Percentiles rank a stretch among this genome's conserved stretches.
phyloP scores from a whole-genome alignment of 78 protist species.

The Speleostelium caveatum region DNA sequence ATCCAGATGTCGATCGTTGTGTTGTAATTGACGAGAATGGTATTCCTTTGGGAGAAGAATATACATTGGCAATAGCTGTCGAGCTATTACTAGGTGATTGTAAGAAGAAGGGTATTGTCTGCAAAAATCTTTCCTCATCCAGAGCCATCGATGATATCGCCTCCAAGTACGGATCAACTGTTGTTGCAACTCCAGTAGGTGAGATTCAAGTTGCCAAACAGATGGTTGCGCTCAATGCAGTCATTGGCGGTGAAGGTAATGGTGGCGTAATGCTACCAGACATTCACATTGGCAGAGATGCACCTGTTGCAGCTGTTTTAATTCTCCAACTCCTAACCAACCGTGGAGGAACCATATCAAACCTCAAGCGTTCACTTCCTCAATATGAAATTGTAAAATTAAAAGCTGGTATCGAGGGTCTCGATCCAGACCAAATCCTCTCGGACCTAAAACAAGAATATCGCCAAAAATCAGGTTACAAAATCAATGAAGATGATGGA shows the following conservation, averaged over 20 bases:
- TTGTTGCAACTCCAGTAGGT: constrained; percentile 81
- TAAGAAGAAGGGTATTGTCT: constrained; percentile 44
- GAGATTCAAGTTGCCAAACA: constrained; percentile 86
- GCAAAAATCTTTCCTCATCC: constrained; percentile 82
- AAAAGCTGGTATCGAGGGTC: constrained; percentile 77
- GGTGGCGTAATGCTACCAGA: constrained; percentile 89
- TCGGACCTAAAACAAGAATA: constrained; percentile 30
- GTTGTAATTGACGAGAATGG: constrained; percentile 86
- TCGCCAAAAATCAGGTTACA: constrained; percentile 2
- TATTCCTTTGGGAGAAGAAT: constrained; percentile 82
- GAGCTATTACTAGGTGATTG: constrained; percentile 76
- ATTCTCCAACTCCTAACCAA: constrained; percentile 67
- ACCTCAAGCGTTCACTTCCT: constrained; percentile 70
- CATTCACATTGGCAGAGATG: constrained; percentile 87
- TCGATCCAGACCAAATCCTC: constrained; percentile 77
- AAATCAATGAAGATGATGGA: constrained; percentile 76
- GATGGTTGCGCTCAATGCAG: constrained; percentile 49
- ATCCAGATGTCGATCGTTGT: constrained; percentile 88
- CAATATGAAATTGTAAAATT: constrained; percentile 85
- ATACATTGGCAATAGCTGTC: constrained; percentile 80
- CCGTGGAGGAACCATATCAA: constrained; percentile 18
- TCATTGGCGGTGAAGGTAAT: constrained; percentile 87
- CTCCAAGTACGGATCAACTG: constrained; percentile 41
- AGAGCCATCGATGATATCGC: constrained; percentile 84
- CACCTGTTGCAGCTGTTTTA: constrained; percentile 83